Evolutionary conservation across 2,329 filamentous ascomycete species (phyloP), one percentile per base, ranked within the genome.

Genomic region (Fusarium sp.): DNA sequence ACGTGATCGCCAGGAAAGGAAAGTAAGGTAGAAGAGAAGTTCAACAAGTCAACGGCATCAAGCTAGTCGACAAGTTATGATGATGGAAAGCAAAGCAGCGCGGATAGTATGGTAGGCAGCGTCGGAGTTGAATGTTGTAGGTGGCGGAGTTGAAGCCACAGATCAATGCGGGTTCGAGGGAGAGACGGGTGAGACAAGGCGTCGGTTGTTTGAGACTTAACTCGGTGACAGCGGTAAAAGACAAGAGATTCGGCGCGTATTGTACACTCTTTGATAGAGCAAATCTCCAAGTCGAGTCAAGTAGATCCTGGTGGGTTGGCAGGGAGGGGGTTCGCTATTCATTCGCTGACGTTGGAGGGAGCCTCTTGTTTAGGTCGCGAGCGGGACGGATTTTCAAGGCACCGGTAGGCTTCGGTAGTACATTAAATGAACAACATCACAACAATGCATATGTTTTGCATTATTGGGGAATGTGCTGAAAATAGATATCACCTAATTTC

Each of bases 381-480:
- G 47, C 65, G 72, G 68, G 70, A 65, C 74, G 75, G 75, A 77
- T 73, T 76, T 75, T 75, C 65, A 75, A 75, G 69, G 62, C 57
- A 71, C 75, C 74, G 74, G 53, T 49, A 44, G 46, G 44, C 48
- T 33, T 19, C 13, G 35, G 41, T 44, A 23, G 30, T 41, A 55
- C 33, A 27, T 51, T 13, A 11, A 7, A 30, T 13, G 22, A 32
- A 23, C 17, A 43, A 35, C 57, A 47, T 43, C 43, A 56, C 59
- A 56, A 63, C 58, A 62, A 37, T 37, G 39, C 40, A 40, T 22
- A 33, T 20, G 25, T 10, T 33, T 27, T 41, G 41, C 33, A 33
- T 55, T 25, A 39, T 20, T 22, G 30, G 25, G 35, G 32, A 56
- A 54, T n/a, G 47, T 0, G 19, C 22, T 53, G 50, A 39, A 47